A percentile compares a stretch with the other conserved stretches of the same genome.
Evolutionary conservation across 352 stramenopile species (phyloP).

Genomic region (Blastocystis sp.): DNA sequence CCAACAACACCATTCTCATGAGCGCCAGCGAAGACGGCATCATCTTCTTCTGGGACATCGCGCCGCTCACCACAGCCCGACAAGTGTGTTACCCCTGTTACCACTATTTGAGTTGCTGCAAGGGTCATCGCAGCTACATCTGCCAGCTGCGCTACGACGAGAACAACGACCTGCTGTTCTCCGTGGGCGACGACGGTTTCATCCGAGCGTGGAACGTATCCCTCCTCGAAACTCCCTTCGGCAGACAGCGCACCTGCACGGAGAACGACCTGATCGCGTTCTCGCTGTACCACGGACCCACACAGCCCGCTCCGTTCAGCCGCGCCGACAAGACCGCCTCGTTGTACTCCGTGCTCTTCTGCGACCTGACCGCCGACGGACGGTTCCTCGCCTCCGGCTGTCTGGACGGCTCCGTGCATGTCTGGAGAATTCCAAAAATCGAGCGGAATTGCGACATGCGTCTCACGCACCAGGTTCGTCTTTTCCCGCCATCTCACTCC

Average conservation of each 20-base stretch:
- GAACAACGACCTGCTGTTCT: conserved; percentile 45
- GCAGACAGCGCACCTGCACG: not conserved
- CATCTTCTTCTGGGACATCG: conserved; percentile 67
- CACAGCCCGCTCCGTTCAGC: not conserved
- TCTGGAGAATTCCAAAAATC: conserved; percentile 35
- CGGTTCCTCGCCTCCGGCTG: conserved; percentile 11
- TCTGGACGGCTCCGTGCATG: conserved; percentile 2
- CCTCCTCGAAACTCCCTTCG: not conserved
- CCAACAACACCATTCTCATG: conserved; percentile 32
- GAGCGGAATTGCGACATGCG: not conserved
- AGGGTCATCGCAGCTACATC: conserved; percentile 1
- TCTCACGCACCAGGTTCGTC: not conserved
- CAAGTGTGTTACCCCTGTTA: not conserved
- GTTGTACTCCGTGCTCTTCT: conserved; percentile 50
- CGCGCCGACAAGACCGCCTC: not conserved
- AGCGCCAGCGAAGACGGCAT: conserved; percentile 55
- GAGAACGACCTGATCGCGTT: conserved; percentile 33
- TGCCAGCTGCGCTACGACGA: conserved; percentile 39
- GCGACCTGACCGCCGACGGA: conserved; percentile 4
- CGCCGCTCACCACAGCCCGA: not conserved
- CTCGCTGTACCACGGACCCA: not conserved
- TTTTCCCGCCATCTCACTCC: not conserved
- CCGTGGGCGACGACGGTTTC: conserved; percentile 38
- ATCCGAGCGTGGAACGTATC: conserved; percentile 35
- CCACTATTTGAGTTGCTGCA: conserved; percentile 37